Conservation (phyloP, 352 stramenopile species). For the Globisporangium cylindrosporum region DNA sequence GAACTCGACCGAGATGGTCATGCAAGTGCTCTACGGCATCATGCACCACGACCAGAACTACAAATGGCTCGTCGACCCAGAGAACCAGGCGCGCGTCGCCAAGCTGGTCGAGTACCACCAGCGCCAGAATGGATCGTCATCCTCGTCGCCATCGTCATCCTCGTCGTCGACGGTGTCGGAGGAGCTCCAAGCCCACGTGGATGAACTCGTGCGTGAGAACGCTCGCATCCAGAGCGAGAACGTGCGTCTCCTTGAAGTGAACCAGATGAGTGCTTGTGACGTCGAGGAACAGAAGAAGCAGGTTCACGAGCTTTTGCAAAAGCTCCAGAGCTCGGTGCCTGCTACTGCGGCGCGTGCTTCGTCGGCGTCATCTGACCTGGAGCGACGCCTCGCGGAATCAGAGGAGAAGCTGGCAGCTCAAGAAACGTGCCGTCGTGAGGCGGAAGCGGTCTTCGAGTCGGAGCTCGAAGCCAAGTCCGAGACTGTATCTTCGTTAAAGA, state of each 20-base stretch:
- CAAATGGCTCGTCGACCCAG: conserved; percentile 49
- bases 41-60: conserved; percentile 61
- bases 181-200: conserved; percentile 54
- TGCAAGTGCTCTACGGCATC: conserved; percentile 57
- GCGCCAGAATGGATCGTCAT: conserved; percentile 21
- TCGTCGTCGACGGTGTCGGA: conserved; percentile 18
- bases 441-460: conserved; percentile 44
- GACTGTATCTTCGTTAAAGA: conserved; percentile 38
- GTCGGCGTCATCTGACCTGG: conserved; percentile 24
- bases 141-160: conserved; percentile 8
- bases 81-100: conserved; percentile 45
- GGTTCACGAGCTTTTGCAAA: conserved; percentile 7
- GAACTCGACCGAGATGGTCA: conserved; percentile 49
- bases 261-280: conserved; percentile 31
- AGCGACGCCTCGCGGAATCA: conserved; percentile 31
- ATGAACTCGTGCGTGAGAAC: conserved; percentile 59
- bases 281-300: conserved; percentile 30
- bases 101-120: conserved; percentile 51
- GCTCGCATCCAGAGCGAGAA: conserved; percentile 62
- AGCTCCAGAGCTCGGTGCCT: conserved; percentile 12
- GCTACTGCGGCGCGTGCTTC: neutral
- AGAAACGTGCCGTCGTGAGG: conserved; percentile 46
- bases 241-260: conserved; percentile 30
- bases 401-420: conserved; percentile 40
- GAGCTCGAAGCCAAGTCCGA: conserved; percentile 39